Conservation (phyloP, 129 eudicot species). For the Rutidosis leptorrhynchoides region DNA sequence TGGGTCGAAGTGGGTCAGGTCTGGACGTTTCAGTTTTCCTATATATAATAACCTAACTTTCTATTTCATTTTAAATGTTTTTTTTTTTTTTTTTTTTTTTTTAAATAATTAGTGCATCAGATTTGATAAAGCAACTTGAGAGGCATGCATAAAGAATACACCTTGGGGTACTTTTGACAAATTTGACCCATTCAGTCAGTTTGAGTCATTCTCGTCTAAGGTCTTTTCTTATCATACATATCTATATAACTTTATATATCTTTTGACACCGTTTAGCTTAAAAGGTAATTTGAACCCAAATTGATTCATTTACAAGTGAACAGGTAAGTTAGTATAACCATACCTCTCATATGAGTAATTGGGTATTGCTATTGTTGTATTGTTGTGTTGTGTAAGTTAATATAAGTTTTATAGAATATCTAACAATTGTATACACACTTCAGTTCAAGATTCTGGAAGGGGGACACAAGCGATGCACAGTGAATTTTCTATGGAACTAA, state of each 20-base stretch:
- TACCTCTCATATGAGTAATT: no score
- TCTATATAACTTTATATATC: not conserved
- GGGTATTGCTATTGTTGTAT: no score
- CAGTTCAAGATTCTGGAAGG: slow-evolving; percentile 24
- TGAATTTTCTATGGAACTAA: slow-evolving; percentile 26
- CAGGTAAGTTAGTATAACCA: not conserved
- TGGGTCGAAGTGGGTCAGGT: not conserved
- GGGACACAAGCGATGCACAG: slow-evolving; percentile 18
- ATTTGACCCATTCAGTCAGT: not conserved
- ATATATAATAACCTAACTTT: not conserved
- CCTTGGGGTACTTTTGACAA: not conserved
- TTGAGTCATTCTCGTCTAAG: not conserved
- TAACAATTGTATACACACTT: slow-evolving; percentile 1
- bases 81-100: no score
- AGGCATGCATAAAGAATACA: not conserved
- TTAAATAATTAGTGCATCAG: not conserved
- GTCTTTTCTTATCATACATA: not conserved
- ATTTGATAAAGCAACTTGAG: not conserved
- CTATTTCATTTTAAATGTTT: not conserved
- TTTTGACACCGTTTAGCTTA: not conserved
- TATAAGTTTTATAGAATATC: not conserved
- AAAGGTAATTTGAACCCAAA: not conserved
- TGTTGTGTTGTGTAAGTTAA: no score
- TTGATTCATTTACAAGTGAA: not conserved
- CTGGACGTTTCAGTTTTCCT: not conserved